These are phyloP conservation scores for Rheum nobile DNA, from an alignment of 148 eudicot species.

Conservation along the genomic window DNA sequence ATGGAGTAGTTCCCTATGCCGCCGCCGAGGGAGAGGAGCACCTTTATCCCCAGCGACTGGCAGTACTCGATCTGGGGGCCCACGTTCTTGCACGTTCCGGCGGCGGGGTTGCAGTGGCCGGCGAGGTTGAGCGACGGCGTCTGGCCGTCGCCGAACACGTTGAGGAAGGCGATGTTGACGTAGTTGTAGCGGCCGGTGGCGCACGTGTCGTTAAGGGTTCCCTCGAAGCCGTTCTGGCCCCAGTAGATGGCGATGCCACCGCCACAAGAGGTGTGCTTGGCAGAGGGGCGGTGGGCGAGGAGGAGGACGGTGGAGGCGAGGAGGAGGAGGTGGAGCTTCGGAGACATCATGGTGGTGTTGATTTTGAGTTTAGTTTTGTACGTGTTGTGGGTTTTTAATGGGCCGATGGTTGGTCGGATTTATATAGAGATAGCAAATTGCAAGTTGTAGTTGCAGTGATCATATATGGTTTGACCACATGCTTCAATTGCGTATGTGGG, in stretches of 20 bases:
- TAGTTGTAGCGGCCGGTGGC: constrained; percentile 29
- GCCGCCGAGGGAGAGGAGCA: constrained; percentile 34
- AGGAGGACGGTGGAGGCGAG: constrained; percentile 20
- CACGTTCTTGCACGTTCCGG: constrained; percentile 26
- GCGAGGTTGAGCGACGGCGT: constrained; percentile 33
- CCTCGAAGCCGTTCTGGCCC: constrained; percentile 41
- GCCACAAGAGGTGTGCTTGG: background rate
- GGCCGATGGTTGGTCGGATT: background rate
- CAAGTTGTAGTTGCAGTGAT: background rate
- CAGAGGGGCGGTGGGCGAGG: constrained; percentile 16
- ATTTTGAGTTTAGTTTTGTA: background rate
- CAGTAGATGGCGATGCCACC: constrained; percentile 40
- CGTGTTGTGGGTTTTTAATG: background rate
- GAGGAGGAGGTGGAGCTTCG: constrained; percentile 10
- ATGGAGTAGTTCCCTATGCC: constrained; percentile 39
- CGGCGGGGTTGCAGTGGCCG: constrained; percentile 34
- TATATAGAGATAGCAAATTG: background rate
- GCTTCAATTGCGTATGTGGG: too few relatives aligned
- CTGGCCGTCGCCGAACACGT: constrained; percentile 36
- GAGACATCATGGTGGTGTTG: background rate
- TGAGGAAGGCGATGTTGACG: constrained; percentile 33
- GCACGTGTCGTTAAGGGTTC: constrained; percentile 32
- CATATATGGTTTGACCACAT: background rate
- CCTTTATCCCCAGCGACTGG: constrained; percentile 29
- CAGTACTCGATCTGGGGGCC: constrained; percentile 27